Conservation (phyloP, 2,329 filamentous ascomycete species). For the Scedosporium boydii region DNA sequence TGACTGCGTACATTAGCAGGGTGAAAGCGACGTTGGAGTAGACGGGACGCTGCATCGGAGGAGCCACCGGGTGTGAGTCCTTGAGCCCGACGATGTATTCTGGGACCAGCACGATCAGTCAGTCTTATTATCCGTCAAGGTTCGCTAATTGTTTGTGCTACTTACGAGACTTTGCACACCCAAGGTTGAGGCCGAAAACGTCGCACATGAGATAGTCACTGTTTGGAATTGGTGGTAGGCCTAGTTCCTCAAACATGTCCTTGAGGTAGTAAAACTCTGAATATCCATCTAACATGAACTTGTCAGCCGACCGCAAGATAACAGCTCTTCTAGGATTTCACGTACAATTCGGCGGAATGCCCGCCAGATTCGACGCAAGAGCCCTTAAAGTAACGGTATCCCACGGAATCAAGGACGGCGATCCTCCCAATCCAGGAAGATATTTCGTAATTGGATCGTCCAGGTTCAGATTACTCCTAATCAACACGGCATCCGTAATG, state of each 20-base stretch:
- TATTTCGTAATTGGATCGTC: constrained; percentile 5
- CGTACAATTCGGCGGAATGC: constrained; percentile 5
- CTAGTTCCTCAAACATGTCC: background rate
- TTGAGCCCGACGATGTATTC: constrained; percentile 5
- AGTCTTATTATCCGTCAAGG: too few species aligned
- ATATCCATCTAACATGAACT: background rate
- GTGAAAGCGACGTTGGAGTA: constrained; percentile 6
- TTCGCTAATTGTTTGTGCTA: background rate
- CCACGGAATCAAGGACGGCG: background rate
- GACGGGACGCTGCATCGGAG: constrained; percentile 2
- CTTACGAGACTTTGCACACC: constrained; percentile 2
- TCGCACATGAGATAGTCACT: constrained; percentile 3
- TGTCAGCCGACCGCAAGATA: background rate
- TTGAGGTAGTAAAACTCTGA: background rate
- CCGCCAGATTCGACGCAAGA: constrained; percentile 1
- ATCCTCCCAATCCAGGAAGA: background rate
- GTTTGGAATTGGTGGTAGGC: background rate
- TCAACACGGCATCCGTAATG: constrained; percentile 2
- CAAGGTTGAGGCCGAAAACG: constrained; percentile 5
- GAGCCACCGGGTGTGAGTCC: constrained; percentile 1
- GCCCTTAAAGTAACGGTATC: constrained; percentile 1
- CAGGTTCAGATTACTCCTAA: constrained; percentile 2
- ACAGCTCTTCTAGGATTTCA: background rate
- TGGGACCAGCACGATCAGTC: background rate
- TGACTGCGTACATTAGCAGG: constrained; percentile 5